Conservation (phyloP, 2,329 filamentous ascomycete species). For the Akanthomyces dipterigenus region DNA sequence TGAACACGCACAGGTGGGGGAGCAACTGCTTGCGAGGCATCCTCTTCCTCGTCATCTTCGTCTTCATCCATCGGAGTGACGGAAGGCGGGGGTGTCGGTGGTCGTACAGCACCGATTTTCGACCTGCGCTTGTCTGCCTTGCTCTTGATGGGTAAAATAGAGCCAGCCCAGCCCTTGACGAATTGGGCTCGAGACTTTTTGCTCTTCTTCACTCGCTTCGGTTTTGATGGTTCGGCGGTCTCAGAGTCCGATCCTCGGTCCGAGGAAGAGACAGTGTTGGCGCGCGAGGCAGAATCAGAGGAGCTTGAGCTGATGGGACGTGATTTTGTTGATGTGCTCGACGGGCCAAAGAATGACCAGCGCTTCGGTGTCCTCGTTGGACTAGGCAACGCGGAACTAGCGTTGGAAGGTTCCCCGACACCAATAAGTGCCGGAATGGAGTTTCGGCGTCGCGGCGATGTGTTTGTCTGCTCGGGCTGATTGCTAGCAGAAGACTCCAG, state of each 20-base stretch:
- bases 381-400: conserved; percentile 35
- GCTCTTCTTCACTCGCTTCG: conserved; percentile 22
- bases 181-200: conserved; percentile 51
- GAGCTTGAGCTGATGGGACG: conserved; percentile 43
- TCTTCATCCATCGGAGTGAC: conserved; percentile 22
- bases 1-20: conserved; percentile 20
- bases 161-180: conserved; percentile 66
- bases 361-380: conserved; percentile 48
- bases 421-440: conserved; percentile 51
- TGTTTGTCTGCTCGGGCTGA: conserved; percentile 12
- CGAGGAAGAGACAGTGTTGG: conserved; percentile 25
- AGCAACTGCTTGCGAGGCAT: conserved; percentile 4
- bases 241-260: conserved; percentile 31
- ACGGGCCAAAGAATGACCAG: conserved; percentile 52
- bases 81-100: conserved; percentile 41
- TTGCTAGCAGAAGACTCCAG: conserved; percentile 41
- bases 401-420: conserved; percentile 28
- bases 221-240: conserved; percentile 16
- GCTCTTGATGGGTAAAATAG: conserved; percentile 57
- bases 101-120: conserved; percentile 32
- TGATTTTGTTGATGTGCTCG: conserved; percentile 39
- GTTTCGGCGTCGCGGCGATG: conserved; percentile 46
- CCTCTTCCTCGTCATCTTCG: conserved; percentile 24
- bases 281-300: conserved; percentile 29
- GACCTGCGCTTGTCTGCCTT: conserved; percentile 42